Base-by-base conservation (phyloP, 192 early-diverging fungal species). In the Obelidium mucronatum region DNA sequence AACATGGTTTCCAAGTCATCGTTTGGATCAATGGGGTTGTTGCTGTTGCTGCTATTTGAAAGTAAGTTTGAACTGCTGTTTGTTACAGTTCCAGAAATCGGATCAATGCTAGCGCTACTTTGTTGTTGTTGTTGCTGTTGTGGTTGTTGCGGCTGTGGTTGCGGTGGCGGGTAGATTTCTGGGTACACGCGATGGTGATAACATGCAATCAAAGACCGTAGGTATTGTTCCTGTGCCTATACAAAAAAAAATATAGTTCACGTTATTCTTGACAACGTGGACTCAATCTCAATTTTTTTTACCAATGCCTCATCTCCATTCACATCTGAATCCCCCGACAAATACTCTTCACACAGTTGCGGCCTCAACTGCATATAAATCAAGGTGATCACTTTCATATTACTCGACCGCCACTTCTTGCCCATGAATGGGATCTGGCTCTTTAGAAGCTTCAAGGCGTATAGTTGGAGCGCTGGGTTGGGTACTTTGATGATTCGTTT, bases 371-470 rank as follows among this genome's bases (percentile, higher is more conserved):
- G 83, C 42, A 91, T 67, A 73, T 89, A 94, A 39, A 94, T 94
- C 0, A 86, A 80, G 26, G 94, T 93, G 31, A 95, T 91, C 2
- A 92, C 85, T 66, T 90, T 91, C 93, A 94, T 94, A 73, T 94
- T 94, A 53, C 78, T 86, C 34, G 88, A 82, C 31, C 92, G 84
- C 94, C 94, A 95, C 73, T 93, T 93, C 36, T 88, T 86, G 40
- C 94, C 94, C 2, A 95, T 67, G 74, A 87, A 93, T 0, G 92
- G 91, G 0, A 93, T 84, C 76, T 95, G 94, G 56, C 84, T 90
- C 74, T 95, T 95, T 19, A 95, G 80, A 15, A 93, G 82, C 71
- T 95, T 95, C 30, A 95, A 84, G 2, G 92, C 90, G 62, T 93
- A 93, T 2, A 92, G 73, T 39, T 92, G 90, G 3, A 93, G 69